These are phyloP conservation scores for Phytophthora citricola DNA, from an alignment of 352 stramenopile genomes.

Conservation along the genomic window DNA sequence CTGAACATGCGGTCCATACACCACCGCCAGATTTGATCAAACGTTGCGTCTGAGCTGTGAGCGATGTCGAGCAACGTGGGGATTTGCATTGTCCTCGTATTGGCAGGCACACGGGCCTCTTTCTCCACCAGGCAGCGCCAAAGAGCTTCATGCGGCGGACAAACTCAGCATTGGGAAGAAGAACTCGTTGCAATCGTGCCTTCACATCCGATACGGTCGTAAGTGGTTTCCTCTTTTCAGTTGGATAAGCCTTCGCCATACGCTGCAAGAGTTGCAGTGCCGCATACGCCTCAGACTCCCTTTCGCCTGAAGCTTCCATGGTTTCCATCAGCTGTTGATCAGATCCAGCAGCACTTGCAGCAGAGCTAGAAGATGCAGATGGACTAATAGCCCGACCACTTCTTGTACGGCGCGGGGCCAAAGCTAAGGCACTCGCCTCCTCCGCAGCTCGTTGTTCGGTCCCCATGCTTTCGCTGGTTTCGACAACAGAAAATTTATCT, in stretches of 20 bases:
- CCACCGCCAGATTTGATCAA: slow-evolving; percentile 86
- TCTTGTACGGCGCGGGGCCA: slow-evolving; percentile 38
- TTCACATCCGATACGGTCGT: slow-evolving; percentile 44
- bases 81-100: slow-evolving; percentile 36
- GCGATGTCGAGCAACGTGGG: slow-evolving; percentile 68
- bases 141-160: slow-evolving; percentile 87
- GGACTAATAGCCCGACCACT: slow-evolving; percentile 43
- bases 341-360: slow-evolving; percentile 15
- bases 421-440: slow-evolving; percentile 9
- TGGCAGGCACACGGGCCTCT: slow-evolving; percentile 21
- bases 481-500: slow-evolving; percentile 66
- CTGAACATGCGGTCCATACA: slow-evolving; percentile 86
- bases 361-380: slow-evolving; percentile 6
- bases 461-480: slow-evolving; percentile 17
- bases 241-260: slow-evolving; percentile 58
- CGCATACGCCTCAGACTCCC: slow-evolving; percentile 54
- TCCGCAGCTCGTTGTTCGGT: slow-evolving; percentile 1
- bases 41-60: slow-evolving; percentile 55
- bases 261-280: slow-evolving; percentile 61
- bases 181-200: slow-evolving; percentile 52
- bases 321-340: slow-evolving; percentile 44
- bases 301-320: slow-evolving; percentile 36
- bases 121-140: slow-evolving; percentile 71
- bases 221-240: slow-evolving; percentile 69
- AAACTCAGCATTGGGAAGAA: slow-evolving; percentile 61